Conservation (phyloP, 2,329 filamentous ascomycete species). For the Lecanicillium sp. region DNA sequence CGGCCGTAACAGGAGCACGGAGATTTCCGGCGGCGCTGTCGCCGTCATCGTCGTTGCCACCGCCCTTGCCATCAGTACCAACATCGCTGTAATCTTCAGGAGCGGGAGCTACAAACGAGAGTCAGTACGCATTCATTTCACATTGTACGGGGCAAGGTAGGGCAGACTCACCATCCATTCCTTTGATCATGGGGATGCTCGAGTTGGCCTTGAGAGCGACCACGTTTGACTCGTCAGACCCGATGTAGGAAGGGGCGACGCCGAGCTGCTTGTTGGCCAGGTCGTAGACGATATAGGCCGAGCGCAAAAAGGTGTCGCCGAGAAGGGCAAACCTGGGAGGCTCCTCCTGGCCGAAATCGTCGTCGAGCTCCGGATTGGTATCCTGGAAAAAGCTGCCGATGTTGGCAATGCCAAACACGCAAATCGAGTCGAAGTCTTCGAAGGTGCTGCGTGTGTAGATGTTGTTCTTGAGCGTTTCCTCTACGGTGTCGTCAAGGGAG, state of each 20-base stretch:
- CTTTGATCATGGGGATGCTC: slow-evolving; percentile 34
- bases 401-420: slow-evolving; percentile 48
- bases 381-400: slow-evolving; percentile 22
- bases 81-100: not conserved
- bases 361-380: slow-evolving; percentile 9
- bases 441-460: slow-evolving; percentile 21
- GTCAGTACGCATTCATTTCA: not conserved
- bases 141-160: too few relatives aligned
- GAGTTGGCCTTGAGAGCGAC: slow-evolving; percentile 34
- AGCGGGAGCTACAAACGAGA: slow-evolving; percentile 3
- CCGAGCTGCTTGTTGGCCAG: slow-evolving; percentile 41
- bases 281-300: slow-evolving; percentile 51
- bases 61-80: too few relatives aligned
- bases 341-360: too few relatives aligned
- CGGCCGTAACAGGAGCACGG: not conserved
- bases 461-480: slow-evolving; percentile 33
- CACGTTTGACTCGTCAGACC: slow-evolving; percentile 34
- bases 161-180: slow-evolving; percentile 30
- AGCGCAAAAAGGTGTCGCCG: slow-evolving; percentile 51
- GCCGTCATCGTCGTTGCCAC: too few relatives aligned
- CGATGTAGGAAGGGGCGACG: slow-evolving; percentile 45
- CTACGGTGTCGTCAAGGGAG: slow-evolving; percentile 23
- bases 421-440: slow-evolving; percentile 34
- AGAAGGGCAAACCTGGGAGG: slow-evolving; percentile 36
- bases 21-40: slow-evolving; percentile 3